Evolutionary conservation across 441 rosid genomes (phyloP).

Genomic region (Hura crepitans): DNA sequence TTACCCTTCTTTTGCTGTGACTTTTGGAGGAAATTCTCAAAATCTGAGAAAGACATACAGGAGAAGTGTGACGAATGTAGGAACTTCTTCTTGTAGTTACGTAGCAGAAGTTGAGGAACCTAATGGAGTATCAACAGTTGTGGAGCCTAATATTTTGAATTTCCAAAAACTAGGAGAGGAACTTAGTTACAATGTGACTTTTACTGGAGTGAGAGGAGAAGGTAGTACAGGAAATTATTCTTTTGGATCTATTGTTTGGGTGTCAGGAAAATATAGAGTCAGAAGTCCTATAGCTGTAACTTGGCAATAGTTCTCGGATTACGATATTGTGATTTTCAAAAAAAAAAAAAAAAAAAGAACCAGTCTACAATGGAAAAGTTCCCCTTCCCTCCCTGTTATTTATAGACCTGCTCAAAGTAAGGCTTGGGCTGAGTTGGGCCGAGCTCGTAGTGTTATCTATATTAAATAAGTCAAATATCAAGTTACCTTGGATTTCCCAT

Average conservation of each 20-base stretch:
- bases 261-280: slow-evolving; percentile 45
- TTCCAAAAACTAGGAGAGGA: slow-evolving; percentile 41
- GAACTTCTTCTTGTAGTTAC: slow-evolving; percentile 38
- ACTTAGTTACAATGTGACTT: slow-evolving; percentile 44
- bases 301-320: slow-evolving; percentile 38
- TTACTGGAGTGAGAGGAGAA: slow-evolving; percentile 21
- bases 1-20: slow-evolving; percentile 68
- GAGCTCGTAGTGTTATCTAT: too few relatives aligned
- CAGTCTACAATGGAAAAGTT: too few relatives aligned
- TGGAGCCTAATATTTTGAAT: slow-evolving; percentile 45
- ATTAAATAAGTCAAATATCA: too few relatives aligned
- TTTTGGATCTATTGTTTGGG: slow-evolving; percentile 58
- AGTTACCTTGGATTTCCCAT: too few relatives aligned
- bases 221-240: slow-evolving; percentile 18
- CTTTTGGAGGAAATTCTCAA: slow-evolving; percentile 33
- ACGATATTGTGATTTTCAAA: too few relatives aligned
- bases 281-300: slow-evolving; percentile 71
- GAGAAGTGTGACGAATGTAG: slow-evolving; percentile 67
- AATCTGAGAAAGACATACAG: slow-evolving; percentile 28
- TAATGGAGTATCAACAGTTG: slow-evolving; percentile 44
- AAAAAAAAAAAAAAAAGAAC: too few relatives aligned
- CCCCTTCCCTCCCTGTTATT: too few relatives aligned
- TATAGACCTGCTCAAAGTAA: too few relatives aligned
- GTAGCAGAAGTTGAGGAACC: slow-evolving; percentile 45
- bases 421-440: too few relatives aligned